Evolutionary conservation across 2,329 filamentous ascomycete species (phyloP).

Genomic region (Colletotrichum sp.): DNA sequence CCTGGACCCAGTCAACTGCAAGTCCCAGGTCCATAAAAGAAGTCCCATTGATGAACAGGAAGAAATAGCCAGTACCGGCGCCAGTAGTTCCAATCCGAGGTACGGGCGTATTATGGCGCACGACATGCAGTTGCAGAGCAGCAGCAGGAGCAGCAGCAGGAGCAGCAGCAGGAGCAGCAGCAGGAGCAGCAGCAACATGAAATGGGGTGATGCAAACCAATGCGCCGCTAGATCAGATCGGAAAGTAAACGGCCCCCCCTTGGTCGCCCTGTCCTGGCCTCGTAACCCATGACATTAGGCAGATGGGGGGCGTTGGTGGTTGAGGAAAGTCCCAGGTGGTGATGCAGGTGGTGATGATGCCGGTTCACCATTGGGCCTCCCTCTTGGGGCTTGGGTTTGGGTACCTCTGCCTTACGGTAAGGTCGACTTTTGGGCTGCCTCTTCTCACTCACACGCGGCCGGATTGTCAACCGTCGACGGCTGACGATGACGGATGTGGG

Average conservation of each 20-base stretch:
- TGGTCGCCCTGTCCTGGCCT: background rate
- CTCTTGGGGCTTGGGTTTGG: background rate
- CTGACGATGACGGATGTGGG: constrained; percentile 17
- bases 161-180: background rate
- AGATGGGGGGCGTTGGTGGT: background rate
- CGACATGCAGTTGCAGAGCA: background rate
- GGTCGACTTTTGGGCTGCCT: constrained; percentile 7
- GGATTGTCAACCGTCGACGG: constrained; percentile 1
- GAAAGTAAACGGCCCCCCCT: background rate
- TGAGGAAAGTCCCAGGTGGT: background rate
- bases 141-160: background rate
- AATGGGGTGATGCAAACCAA: constrained; percentile 13
- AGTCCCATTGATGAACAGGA: background rate
- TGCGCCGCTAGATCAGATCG: constrained; percentile 21
- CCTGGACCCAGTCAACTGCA: background rate
- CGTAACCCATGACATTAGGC: background rate
- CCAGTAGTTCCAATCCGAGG: background rate
- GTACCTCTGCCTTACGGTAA: constrained; percentile 14
- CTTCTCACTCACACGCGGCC: background rate
- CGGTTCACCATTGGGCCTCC: constrained; percentile 4
- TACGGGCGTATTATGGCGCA: background rate
- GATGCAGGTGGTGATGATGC: background rate
- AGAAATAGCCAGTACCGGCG: background rate
- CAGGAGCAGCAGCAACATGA: background rate
- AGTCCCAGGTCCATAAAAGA: background rate